Percentiles rank a stretch among this genome's conserved stretches.
These are phyloP conservation scores for Gentiana macrophylla DNA, from an alignment of 257 asterid species.

Conservation along the genomic window DNA sequence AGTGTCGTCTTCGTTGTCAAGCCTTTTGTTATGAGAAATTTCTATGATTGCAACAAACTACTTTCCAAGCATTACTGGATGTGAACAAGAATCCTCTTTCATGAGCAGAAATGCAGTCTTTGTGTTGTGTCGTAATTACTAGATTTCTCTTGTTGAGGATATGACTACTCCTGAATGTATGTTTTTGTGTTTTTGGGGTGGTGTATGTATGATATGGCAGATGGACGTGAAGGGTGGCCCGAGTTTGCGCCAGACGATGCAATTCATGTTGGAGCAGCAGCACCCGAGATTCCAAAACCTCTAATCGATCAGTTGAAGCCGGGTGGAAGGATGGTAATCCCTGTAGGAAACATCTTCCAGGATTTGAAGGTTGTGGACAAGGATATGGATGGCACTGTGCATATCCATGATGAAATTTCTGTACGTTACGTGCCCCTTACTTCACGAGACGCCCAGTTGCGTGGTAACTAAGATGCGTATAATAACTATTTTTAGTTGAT, in stretches of 20 bases:
- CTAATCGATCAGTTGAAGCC: conserved; percentile 86
- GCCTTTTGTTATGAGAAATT: too few relatives aligned
- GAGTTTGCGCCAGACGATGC: conserved; percentile 87
- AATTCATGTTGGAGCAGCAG: conserved; percentile 98
- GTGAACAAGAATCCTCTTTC: too few relatives aligned
- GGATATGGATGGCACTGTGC: conserved; percentile 48
- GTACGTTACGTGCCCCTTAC: conserved; percentile 91
- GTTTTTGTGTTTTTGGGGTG: too few relatives aligned
- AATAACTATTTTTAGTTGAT: too few relatives aligned
- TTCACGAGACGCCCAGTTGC: conserved; percentile 71
- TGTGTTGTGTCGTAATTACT: too few relatives aligned
- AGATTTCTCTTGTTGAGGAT: neutral
- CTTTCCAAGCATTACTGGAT: too few relatives aligned
- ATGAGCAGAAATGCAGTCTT: too few relatives aligned
- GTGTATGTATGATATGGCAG: conserved; percentile 19
- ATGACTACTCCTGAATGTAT: neutral
- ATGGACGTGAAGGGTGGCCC: conserved; percentile 89
- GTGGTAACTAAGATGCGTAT: conserved; percentile 19
- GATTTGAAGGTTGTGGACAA: conserved; percentile 86
- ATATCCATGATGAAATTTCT: conserved; percentile 51
- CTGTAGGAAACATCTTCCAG: conserved; percentile 79
- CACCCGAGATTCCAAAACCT: conserved; percentile 73
- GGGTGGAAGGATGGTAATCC: conserved; percentile 92
- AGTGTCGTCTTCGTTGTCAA: too few relatives aligned
- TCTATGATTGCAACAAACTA: too few relatives aligned